These are phyloP conservation scores for Aureobasidium mangrovei DNA, from an alignment of 2,329 filamentous ascomycete genomes.

Conservation along the genomic window DNA sequence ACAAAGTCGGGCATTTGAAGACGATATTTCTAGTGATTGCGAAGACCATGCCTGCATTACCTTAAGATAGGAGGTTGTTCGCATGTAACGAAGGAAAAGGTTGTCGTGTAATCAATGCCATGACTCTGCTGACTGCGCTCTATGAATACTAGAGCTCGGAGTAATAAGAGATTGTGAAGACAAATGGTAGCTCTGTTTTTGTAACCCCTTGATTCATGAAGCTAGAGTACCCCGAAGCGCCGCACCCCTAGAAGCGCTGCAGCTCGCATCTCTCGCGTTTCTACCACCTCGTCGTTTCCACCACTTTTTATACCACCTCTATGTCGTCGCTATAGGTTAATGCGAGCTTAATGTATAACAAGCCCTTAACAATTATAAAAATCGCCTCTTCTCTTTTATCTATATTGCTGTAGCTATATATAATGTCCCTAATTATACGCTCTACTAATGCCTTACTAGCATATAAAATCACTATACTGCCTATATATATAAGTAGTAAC, in stretches of 20 bases:
- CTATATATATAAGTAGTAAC: background rate
- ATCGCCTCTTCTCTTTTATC: background rate
- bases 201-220: too few relatives aligned
- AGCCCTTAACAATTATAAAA: background rate
- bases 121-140: background rate
- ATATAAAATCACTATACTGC: background rate
- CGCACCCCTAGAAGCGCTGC: background rate
- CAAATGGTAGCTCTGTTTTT: too few relatives aligned
- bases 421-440: background rate
- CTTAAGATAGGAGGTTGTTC: background rate
- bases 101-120: background rate
- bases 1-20: background rate
- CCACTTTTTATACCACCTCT: background rate
- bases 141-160: too few relatives aligned
- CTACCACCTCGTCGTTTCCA: background rate
- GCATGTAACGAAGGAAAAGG: background rate
- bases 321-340: constrained; percentile 1
- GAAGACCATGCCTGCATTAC: background rate
- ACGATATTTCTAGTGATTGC: background rate
- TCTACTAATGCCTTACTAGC: background rate
- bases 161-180: too few relatives aligned
- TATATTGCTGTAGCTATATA: background rate
- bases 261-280: background rate
- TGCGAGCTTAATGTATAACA: background rate
- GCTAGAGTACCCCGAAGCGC: too few relatives aligned